These are phyloP conservation scores for Ampelomyces quisqualis DNA, from an alignment of 2,329 filamentous ascomycete species.

Conservation along the genomic window DNA sequence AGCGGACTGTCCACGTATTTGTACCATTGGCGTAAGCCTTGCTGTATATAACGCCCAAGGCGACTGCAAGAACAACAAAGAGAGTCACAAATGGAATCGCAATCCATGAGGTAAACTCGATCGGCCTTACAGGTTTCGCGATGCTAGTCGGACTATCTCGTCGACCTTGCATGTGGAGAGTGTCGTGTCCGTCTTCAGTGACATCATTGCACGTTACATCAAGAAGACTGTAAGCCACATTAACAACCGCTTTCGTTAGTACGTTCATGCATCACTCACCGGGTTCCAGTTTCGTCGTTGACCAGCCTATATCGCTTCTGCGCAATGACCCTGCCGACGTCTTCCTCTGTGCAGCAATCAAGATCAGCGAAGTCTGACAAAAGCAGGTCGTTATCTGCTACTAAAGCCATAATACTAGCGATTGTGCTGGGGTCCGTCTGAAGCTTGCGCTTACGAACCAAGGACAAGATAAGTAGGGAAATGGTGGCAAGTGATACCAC, in stretches of 20 bases:
- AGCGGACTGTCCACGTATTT: not conserved
- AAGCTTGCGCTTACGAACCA: slow-evolving; percentile 20
- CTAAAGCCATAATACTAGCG: slow-evolving; percentile 39
- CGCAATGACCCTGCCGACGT: slow-evolving; percentile 13
- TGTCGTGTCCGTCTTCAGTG: not conserved
- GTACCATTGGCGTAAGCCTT: slow-evolving; percentile 19
- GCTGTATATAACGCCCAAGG: slow-evolving; percentile 18
- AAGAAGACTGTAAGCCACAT: not conserved
- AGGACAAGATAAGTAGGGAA: slow-evolving; percentile 25
- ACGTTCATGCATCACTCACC: slow-evolving; percentile 6
- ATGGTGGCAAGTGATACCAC: slow-evolving; percentile 24
- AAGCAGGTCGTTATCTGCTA: slow-evolving; percentile 25
- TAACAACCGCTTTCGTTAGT: not conserved
- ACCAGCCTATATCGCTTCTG: slow-evolving; percentile 23
- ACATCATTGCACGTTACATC: not conserved
- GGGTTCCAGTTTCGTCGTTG: slow-evolving; percentile 4
- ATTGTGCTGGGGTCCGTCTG: slow-evolving; percentile 41
- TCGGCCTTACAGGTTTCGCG: slow-evolving; percentile 24
- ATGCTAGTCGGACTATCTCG: slow-evolving; percentile 5
- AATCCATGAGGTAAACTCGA: slow-evolving; percentile 22
- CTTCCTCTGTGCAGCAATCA: slow-evolving; percentile 24
- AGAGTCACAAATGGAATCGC: slow-evolving; percentile 18
- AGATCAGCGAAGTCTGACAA: slow-evolving; percentile 24
- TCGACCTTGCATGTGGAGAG: not conserved
- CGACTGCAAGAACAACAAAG: slow-evolving; percentile 13